These are phyloP conservation scores for Aspergillus versicolor DNA, from an alignment of 2,329 filamentous ascomycete genomes.

Conservation along the genomic window DNA sequence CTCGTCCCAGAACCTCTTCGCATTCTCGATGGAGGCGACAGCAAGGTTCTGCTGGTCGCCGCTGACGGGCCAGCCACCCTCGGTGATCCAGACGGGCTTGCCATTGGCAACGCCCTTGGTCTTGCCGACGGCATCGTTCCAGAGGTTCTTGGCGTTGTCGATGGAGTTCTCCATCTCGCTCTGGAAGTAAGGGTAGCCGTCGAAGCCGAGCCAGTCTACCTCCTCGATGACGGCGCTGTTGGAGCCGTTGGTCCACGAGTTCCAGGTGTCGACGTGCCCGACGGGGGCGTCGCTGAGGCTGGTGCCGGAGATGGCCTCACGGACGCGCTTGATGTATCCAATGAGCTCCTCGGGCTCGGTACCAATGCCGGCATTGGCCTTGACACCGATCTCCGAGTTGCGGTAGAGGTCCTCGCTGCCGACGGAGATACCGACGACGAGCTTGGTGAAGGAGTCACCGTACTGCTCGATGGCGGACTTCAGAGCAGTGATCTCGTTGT, in stretches of 20 bases:
- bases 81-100: slow-evolving; percentile 81
- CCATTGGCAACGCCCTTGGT: slow-evolving; percentile 60
- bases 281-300: slow-evolving; percentile 54
- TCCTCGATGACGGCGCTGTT: slow-evolving; percentile 70
- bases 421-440: slow-evolving; percentile 77
- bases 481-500: slow-evolving; percentile 73
- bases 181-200: slow-evolving; percentile 84
- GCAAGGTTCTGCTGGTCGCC: slow-evolving; percentile 64
- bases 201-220: slow-evolving; percentile 77
- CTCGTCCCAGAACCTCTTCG: slow-evolving; percentile 75
- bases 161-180: slow-evolving; percentile 66
- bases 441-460: slow-evolving; percentile 57
- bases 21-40: slow-evolving; percentile 65
- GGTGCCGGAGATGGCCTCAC: slow-evolving; percentile 63
- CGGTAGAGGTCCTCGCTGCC: slow-evolving; percentile 87
- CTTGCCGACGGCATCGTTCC: slow-evolving; percentile 64
- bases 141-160: slow-evolving; percentile 62
- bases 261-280: slow-evolving; percentile 91
- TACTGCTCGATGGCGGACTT: slow-evolving; percentile 67
- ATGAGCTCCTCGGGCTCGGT: slow-evolving; percentile 62
- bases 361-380: slow-evolving; percentile 63
- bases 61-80: slow-evolving; percentile 82
- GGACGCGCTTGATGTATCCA: slow-evolving; percentile 69
- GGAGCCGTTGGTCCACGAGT: slow-evolving; percentile 69
- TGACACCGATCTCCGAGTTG: slow-evolving; percentile 67